Base-by-base conservation (phyloP, 768 basidiomycete species). In the Boletus subcaerulescens region DNA sequence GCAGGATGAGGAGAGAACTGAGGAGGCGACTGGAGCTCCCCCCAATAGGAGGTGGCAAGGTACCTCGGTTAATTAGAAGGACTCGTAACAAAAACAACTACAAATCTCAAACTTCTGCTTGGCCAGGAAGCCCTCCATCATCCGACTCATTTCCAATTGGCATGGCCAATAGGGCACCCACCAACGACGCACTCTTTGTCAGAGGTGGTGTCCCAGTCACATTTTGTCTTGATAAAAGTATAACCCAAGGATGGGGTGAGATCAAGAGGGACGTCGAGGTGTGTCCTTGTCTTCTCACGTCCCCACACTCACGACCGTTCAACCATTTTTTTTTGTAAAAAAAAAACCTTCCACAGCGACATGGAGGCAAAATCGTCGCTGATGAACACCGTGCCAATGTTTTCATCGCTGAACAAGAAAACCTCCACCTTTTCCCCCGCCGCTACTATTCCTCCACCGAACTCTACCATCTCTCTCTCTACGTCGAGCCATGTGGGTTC, bases 221-320 rank as follows among this genome's bases (percentile, higher is more conserved):
- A 20, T 70, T 70, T 49, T 64, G 53, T n/a, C 62, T 70, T 39
- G 68, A 71, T 18, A 32, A 1, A 4, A 70, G 70, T 14, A 58
- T 68, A n/a, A 66, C 35, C 15, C 50, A 66, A 20, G 70, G 69
- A 24, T 46, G 52, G 2, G 29, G 44, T 38, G 44, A 32, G 46
- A 65, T 70, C 15, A 41, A 38, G 15, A 53, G 59, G 8, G 47
- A 66, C 31, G 55, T 70, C 51, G 57, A 57, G 58, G 69, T 70
- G 22, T 1, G 22, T 24, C 53, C 43, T 9, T 11, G 32, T 49
- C 24, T 24, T 24, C 22, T 24, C 33, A 35, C 6, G 33, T 35
- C 22, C 22, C 22, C 22, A 3, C 35, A 8, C 29, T 1, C 11
- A 12, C 31, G 3, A 24, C 22, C 22, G 22, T 24, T 20, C 22